phyloP scores from a whole-genome alignment of 2,329 filamentous ascomycete genomes.

The Lachnum nothofagi region DNA sequence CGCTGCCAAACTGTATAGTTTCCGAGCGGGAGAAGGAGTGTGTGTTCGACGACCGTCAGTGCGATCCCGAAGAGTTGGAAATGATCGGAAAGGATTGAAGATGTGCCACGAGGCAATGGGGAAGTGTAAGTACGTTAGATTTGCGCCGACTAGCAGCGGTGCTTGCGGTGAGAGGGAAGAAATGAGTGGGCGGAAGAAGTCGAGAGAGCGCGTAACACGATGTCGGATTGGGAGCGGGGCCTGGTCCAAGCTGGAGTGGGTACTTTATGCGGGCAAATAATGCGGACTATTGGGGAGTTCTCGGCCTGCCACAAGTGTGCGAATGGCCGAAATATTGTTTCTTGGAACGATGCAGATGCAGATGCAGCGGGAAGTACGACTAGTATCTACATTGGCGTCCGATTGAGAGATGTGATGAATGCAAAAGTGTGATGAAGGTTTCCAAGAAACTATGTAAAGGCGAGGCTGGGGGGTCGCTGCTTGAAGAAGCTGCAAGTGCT shows the following conservation, averaged over 20 bases:
- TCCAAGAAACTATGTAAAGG: neutral
- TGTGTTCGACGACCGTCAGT: slow-evolving; percentile 1
- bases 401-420: neutral
- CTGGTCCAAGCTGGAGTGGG: slow-evolving; percentile 9
- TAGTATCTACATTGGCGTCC: neutral
- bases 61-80: slow-evolving; percentile 2
- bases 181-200: slow-evolving; percentile 8
- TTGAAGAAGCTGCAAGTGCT: neutral
- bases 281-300: slow-evolving; percentile 5
- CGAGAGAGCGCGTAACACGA: slow-evolving; percentile 15
- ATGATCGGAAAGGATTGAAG: slow-evolving; percentile 8
- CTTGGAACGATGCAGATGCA: neutral
- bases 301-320: neutral
- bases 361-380: neutral
- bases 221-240: slow-evolving; percentile 3
- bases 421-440: neutral
- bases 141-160: slow-evolving; percentile 22
- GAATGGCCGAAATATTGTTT: neutral
- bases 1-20: neutral
- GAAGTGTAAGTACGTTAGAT: slow-evolving; percentile 21
- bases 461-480: neutral
- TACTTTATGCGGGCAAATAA: slow-evolving; percentile 8
- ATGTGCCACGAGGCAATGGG: slow-evolving; percentile 4
- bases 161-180: slow-evolving; percentile 2
- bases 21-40: neutral